Conservation (phyloP, 441 rosid species). For the Syzygium syzygioides region DNA sequence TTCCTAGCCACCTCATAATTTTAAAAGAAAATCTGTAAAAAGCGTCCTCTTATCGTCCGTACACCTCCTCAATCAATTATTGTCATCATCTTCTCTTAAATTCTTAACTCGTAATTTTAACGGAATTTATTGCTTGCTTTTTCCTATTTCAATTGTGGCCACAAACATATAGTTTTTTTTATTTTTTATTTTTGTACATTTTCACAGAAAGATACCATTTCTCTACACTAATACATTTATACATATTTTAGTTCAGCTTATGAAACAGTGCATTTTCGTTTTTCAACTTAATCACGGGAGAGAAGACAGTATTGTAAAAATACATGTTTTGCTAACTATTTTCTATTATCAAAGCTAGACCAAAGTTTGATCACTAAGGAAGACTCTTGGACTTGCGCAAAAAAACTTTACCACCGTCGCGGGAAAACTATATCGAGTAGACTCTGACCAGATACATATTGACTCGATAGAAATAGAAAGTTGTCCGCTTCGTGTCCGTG, state of each 20-base stretch:
- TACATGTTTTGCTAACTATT: not conserved
- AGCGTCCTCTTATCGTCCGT: too few relatives aligned
- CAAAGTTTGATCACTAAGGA: not conserved
- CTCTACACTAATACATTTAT: not conserved
- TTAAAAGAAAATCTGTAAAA: too few relatives aligned
- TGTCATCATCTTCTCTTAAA: not conserved
- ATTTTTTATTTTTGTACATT: not conserved
- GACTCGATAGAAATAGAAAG: not conserved
- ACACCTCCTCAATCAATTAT: too few relatives aligned
- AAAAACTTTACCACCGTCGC: not conserved
- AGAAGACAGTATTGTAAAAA: not conserved
- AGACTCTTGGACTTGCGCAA: not conserved
- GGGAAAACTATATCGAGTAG: not conserved
- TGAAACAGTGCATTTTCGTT: not conserved
- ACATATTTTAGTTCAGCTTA: not conserved
- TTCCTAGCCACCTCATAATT: too few relatives aligned
- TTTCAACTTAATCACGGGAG: not conserved
- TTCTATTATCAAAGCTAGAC: not conserved
- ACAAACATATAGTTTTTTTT: not conserved
- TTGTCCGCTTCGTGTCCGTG: not conserved
- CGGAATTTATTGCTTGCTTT: not conserved
- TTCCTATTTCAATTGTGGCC: not conserved
- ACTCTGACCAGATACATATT: not conserved
- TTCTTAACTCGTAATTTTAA: not conserved
- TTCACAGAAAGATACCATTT: not conserved